phyloP scores from a whole-genome alignment of 2,329 filamentous ascomycete species.

The Furcasterigmium sp. region DNA sequence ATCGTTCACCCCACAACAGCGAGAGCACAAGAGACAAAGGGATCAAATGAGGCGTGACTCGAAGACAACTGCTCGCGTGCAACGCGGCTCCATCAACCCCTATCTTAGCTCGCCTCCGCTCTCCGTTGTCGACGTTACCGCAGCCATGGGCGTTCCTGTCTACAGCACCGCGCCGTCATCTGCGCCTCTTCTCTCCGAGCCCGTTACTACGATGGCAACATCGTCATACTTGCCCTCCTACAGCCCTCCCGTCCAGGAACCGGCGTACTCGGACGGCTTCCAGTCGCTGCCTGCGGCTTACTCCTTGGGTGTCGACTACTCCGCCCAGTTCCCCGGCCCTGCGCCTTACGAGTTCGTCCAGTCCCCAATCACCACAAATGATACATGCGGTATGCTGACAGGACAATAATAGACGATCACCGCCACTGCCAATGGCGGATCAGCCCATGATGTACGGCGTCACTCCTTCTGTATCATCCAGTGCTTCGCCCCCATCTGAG shows the following conservation, averaged over 20 bases:
- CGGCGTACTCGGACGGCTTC: slow-evolving; percentile 23
- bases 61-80: slow-evolving; percentile 45
- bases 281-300: slow-evolving; percentile 31
- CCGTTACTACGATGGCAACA: slow-evolving; percentile 35
- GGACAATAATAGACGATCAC: slow-evolving; percentile 28
- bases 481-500: slow-evolving; percentile 18
- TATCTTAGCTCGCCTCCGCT: slow-evolving; percentile 35
- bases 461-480: slow-evolving; percentile 28
- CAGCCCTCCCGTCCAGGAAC: slow-evolving; percentile 41
- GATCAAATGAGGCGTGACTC: slow-evolving; percentile 54
- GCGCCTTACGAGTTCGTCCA: slow-evolving; percentile 30
- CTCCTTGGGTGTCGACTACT: slow-evolving; percentile 39
- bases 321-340: slow-evolving; percentile 23
- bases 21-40: slow-evolving; percentile 56
- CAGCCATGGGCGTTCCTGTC: slow-evolving; percentile 37
- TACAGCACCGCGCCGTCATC: slow-evolving; percentile 47
- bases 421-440: slow-evolving; percentile 32
- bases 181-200: slow-evolving; percentile 46
- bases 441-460: slow-evolving; percentile 38
- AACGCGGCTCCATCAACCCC: slow-evolving; percentile 42
- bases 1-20: slow-evolving; percentile 52
- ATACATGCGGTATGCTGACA: no score
- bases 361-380: neutral
- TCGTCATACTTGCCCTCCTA: slow-evolving; percentile 45
- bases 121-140: slow-evolving; percentile 35